Evolutionary conservation across 1,139 yeast genomes (phyloP).

Genomic region (Lodderomyces parapsilosis): DNA sequence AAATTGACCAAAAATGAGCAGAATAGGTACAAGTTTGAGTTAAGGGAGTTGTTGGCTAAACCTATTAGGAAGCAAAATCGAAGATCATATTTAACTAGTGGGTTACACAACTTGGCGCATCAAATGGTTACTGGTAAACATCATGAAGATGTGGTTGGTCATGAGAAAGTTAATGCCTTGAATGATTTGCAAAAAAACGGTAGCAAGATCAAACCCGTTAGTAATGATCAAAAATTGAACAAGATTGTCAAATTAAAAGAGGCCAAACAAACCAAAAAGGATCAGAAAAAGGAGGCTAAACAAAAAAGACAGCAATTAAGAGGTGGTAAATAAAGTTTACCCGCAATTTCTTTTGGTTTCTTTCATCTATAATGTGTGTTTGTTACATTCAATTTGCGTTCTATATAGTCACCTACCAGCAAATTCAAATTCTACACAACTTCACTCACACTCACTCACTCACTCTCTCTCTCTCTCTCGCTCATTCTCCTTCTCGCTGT

Average conservation of each 20-base stretch:
- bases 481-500: too few species aligned
- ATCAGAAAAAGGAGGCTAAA: constrained; percentile 4
- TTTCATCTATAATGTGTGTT: not conserved
- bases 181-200: constrained; percentile 48
- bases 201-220: constrained; percentile 17
- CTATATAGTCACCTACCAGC: not conserved
- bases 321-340: not conserved
- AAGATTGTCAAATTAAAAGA: constrained; percentile 8
- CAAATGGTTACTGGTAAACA: constrained; percentile 71
- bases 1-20: constrained; percentile 51
- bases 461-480: too few species aligned
- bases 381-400: not conserved
- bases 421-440: not conserved
- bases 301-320: constrained; percentile 4
- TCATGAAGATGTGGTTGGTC: constrained; percentile 71
- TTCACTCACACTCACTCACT: too few species aligned
- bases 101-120: constrained; percentile 81
- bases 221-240: constrained; percentile 13
- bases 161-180: constrained; percentile 66
- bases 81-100: constrained; percentile 81
- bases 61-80: constrained; percentile 71
- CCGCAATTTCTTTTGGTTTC: not conserved
- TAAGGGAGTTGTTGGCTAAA: constrained; percentile 52
- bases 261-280: constrained; percentile 4
- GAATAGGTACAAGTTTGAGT: constrained; percentile 50